Evolutionary conservation across 2,329 filamentous ascomycete species (phyloP), one percentile per base, ranked within the genome.

Genomic region (Orbilia javanica): DNA sequence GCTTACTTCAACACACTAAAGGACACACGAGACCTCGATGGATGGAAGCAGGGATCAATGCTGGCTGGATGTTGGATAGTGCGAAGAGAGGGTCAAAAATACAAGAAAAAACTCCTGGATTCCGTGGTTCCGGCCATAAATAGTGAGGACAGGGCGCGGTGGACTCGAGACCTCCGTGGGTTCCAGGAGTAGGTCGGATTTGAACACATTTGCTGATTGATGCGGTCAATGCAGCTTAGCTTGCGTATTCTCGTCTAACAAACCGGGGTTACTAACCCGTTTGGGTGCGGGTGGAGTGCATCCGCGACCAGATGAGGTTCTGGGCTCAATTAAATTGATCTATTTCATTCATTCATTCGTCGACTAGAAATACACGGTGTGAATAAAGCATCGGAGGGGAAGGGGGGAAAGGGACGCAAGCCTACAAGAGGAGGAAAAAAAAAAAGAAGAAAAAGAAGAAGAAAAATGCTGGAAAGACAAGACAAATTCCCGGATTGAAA

Each of bases 191-290:
- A 27, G 31, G 20, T 53, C 50, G 60, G 64, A 65, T 66, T 63
- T 66, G 69, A 73, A 65, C 69, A 73, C 69, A 73, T 73, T 48
- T 44, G 39, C 60, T 73, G 60, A 36, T 57, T 60, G 55, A 60
- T 42, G 34, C 55, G 15, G 55, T 20, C 7, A 60, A 60, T 60
- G 34, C 55, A 39, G 55, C 55, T 60, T 60, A 60, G 55, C 31
- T 57, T 39, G 34, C 55, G 20, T 42, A 42, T 25, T 18, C 55
- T 60, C 55, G 55, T 60, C 42, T 39, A 42, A 42, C 34, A 20
- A 36, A 20, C 55, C 34, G 55, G 34, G 34, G 52, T 29, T 36
- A 60, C 55, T 60, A 48, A 25, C 60, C 60, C 27, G 11, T 18
- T 44, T n/a, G 22, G 13, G 39, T 2, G 39, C 39, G 22, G 36